phyloP scores from a whole-genome alignment of 1,284 basidiomycete species.

The Papiliotrema flavescens region DNA sequence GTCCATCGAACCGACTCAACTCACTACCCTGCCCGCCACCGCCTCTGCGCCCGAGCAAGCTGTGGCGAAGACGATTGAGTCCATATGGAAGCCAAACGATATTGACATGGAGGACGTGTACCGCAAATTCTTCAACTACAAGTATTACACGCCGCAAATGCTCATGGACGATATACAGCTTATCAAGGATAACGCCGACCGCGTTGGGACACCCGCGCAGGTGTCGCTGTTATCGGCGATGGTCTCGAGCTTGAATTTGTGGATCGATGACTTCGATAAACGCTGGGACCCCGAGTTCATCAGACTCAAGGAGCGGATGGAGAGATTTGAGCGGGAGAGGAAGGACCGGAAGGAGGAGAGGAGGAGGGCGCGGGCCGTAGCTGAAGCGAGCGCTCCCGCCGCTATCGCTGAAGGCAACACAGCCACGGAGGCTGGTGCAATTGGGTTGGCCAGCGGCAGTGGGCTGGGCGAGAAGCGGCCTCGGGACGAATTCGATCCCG shows the following conservation, averaged over 20 bases:
- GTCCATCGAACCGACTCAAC: neutral
- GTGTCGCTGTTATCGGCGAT: constrained; percentile 82
- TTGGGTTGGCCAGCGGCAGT: neutral
- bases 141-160: constrained; percentile 80
- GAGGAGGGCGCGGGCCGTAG: constrained; percentile 52
- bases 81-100: constrained; percentile 55
- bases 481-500: constrained; percentile 32
- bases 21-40: neutral
- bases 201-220: constrained; percentile 68
- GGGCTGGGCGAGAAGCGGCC: constrained; percentile 20
- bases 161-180: constrained; percentile 84
- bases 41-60: constrained; percentile 4
- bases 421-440: constrained; percentile 22
- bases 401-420: constrained; percentile 1
- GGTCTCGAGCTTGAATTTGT: constrained; percentile 79
- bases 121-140: constrained; percentile 74
- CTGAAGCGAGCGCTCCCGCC: constrained; percentile 16
- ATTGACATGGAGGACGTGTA: constrained; percentile 92
- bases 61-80: neutral
- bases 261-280: constrained; percentile 79
- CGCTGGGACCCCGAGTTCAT: constrained; percentile 80
- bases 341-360: constrained; percentile 58
- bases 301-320: constrained; percentile 76
- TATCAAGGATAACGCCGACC: constrained; percentile 83
- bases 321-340: too few relatives aligned